Evolutionary conservation across 805 yeast genomes (phyloP), one percentile per base, ranked within the genome.

Genomic region (Saturnispora galanensis): DNA sequence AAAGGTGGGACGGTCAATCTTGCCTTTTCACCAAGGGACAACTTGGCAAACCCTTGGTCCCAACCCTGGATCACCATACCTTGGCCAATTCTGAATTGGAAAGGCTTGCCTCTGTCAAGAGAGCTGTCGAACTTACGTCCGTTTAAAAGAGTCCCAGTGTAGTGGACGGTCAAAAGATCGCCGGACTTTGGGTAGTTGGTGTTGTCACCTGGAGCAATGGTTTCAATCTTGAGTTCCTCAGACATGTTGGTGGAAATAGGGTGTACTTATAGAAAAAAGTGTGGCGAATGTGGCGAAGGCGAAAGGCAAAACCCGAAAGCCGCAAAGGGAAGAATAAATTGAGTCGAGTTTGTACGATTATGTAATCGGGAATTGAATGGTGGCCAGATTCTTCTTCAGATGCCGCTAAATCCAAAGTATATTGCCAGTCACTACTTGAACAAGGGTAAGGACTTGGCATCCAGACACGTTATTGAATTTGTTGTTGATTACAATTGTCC

Each of bases 101-200:
- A 90, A 54, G 97, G 96, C 66, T 83, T 79, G 61, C 93, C 93
- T 70, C 97, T 82, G 74, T 87, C 95, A 57, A 88, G 76, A 46
- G 97, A 88, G 44, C 96, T 86, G 67, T 90, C 97, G 63, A 90
- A 90, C 70, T 86, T 86, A 73, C 85, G 87, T 59, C 97, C 97
- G 67, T 85, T 84, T 67, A 86, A 95, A 62, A 90, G 76, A 47
- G 95, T 88, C 58, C 97, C 97, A 43, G 85, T 83, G 78, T 90
- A 90, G 71, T 90, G 97, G 62, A 90, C 90, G 52, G 96, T 81
- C 54, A 90, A 93, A 52, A 72, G 68, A 69, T 89, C 96, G 56
- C 97, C 97, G 35, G 70, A 63, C 66, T 82, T 72, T 62, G 97
- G 97, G 79, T 73, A 89, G 57, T 80, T 81, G 62, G 71, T 74